Base-by-base conservation (phyloP, 2,329 filamentous ascomycete genomes). In the Pseudocercospora fuligena region DNA sequence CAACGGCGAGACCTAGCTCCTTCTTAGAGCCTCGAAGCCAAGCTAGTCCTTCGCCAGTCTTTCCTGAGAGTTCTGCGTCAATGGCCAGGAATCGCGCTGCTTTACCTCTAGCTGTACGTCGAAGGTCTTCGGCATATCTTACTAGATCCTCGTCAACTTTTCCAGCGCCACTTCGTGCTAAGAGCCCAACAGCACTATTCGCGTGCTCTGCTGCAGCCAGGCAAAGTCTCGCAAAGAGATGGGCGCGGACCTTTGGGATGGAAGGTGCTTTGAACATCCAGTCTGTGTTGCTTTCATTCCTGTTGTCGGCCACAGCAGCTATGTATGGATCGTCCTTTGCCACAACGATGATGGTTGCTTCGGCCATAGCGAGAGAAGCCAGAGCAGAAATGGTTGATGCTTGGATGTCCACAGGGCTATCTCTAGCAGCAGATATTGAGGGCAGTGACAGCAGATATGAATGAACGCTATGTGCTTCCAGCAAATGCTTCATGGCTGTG, bases 241-340 rank as follows among this genome's bases (percentile, higher is more conserved):
- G 90, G 8, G 93, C 93, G 56, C 94, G 89, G 19, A 97, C 93
- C 76, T 94, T 94, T 31, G 93, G 91, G 58, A 97, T 92, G 60
- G 93, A 89, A 0, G 94, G 93, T 0, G 93, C 87, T 74, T 91
- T 92, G 78, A 95, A 96, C 93, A 98, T 98, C 94, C 94, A 99
- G 72, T 98, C 94, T 68, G 87, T 93, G 78, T 94, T 93, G 72
- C 90, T 89, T 61, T 90, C 88, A 76, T 97, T 96, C 57, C 94
- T 87, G 64, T 90, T 88, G 74, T 97, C 92, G 0, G 93, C 89
- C 2, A 97, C 90, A 6, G 90, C 87, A 1, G 91, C 89, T 0
- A 94, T 91, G 75, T 97, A 98, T 0, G 94, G 93, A 75, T 99
- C 95, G 76, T 98, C 94, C 73, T 98, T 98, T 59, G 97, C 79